Percentiles rank a stretch among this genome's conserved stretches.
These are phyloP conservation scores for Epichloe amarillans DNA, from an alignment of 2,329 filamentous ascomycete genomes.

Conservation along the genomic window DNA sequence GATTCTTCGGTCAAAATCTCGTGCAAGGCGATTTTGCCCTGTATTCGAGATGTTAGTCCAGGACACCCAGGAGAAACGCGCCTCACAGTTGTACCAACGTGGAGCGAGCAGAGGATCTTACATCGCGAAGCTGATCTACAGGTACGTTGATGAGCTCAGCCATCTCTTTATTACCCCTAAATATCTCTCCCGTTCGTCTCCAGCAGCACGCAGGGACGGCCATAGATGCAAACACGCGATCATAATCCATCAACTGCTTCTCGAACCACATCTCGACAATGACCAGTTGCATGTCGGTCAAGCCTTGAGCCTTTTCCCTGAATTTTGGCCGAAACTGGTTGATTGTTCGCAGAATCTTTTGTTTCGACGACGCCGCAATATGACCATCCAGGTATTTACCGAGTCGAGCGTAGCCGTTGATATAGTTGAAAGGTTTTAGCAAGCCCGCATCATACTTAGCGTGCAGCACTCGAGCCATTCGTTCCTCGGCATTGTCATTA, in stretches of 20 bases:
- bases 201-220: slow-evolving; percentile 96
- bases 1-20: slow-evolving; percentile 94
- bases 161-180: slow-evolving; percentile 97
- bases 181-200: slow-evolving; percentile 93
- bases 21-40: slow-evolving; percentile 91
- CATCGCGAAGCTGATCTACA: slow-evolving; percentile 80
- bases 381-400: slow-evolving; percentile 87
- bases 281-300: slow-evolving; percentile 89
- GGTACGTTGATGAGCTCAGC: slow-evolving; percentile 88
- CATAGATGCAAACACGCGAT: slow-evolving; percentile 97
- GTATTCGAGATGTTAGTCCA: neutral
- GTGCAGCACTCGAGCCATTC: slow-evolving; percentile 85
- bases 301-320: slow-evolving; percentile 78
- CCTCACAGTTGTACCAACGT: neutral
- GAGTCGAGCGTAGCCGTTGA: slow-evolving; percentile 84
- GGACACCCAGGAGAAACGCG: neutral
- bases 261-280: slow-evolving; percentile 99
- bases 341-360: slow-evolving; percentile 83
- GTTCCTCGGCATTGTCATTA: slow-evolving; percentile 72
- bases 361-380: slow-evolving; percentile 67
- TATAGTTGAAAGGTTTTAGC: slow-evolving; percentile 94
- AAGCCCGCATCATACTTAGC: slow-evolving; percentile 95
- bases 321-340: slow-evolving; percentile 93
- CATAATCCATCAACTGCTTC: slow-evolving; percentile 89
- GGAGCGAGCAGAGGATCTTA: slow-evolving; percentile 31